phyloP scores from a whole-genome alignment of 306 rosid species.

The Malus orientalis region DNA sequence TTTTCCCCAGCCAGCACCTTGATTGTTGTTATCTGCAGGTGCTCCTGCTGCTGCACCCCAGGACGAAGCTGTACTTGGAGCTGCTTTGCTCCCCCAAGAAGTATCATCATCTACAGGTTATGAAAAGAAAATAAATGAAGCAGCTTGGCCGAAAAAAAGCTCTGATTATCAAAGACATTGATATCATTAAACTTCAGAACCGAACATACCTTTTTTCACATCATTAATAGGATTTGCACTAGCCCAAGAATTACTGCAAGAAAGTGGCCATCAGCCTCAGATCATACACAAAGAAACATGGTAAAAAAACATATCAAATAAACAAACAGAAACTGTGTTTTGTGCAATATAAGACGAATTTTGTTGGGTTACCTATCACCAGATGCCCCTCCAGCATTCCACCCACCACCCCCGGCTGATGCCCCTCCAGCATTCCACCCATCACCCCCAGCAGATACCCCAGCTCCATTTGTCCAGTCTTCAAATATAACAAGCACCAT shows the following conservation, averaged over 20 bases:
- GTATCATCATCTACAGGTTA: constrained; percentile 32
- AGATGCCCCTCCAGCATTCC: constrained; percentile 5
- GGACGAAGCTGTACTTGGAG: constrained; percentile 38
- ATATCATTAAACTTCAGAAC: background rate
- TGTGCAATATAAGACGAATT: background rate
- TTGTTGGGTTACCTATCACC: constrained; percentile 42
- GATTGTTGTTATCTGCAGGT: constrained; percentile 26
- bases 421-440: constrained; percentile 54
- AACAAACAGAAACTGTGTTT: background rate
- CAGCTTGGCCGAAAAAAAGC: background rate
- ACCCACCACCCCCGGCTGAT: background rate
- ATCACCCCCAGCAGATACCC: constrained; percentile 50
- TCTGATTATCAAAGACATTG: background rate
- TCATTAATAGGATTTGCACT: constrained; percentile 19
- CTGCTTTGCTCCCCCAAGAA: constrained; percentile 53
- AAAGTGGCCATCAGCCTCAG: constrained; percentile 3
- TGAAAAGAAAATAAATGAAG: constrained; percentile 7
- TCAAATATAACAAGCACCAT: constrained; percentile 11
- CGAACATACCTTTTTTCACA: constrained; percentile 25
- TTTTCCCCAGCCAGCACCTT: constrained; percentile 53
- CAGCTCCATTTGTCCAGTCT: constrained; percentile 74
- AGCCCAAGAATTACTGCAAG: constrained; percentile 62
- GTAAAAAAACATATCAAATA: background rate
- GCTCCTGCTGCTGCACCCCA: constrained; percentile 58
- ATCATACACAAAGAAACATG: background rate